phyloP scores from a whole-genome alignment of 148 eudicot species.

The Cornus controversa region DNA sequence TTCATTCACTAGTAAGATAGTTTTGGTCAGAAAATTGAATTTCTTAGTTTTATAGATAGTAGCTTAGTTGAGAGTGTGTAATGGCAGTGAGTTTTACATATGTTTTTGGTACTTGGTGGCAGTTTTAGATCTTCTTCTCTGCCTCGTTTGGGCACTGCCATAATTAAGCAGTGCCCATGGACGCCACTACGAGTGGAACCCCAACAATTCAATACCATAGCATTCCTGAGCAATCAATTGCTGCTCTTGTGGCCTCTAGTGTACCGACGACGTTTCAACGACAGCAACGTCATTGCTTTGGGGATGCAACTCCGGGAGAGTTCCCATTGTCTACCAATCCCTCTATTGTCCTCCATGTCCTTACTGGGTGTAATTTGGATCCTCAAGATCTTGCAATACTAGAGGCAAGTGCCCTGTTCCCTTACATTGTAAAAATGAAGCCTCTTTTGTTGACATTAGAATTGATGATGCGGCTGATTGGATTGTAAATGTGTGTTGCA shows the following conservation, averaged over 20 bases:
- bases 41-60: not conserved
- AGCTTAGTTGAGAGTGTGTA: not conserved
- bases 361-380: slow-evolving; percentile 67
- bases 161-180: slow-evolving; percentile 75
- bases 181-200: slow-evolving; percentile 72
- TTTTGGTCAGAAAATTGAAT: not conserved
- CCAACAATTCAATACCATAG: slow-evolving; percentile 63
- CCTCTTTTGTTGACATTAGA: slow-evolving; percentile 22
- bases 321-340: slow-evolving; percentile 86
- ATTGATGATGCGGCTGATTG: slow-evolving; percentile 90
- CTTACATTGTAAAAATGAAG: not conserved
- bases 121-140: slow-evolving; percentile 7
- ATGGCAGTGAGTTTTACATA: slow-evolving; percentile 14
- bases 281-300: slow-evolving; percentile 79
- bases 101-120: slow-evolving; percentile 15
- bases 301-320: slow-evolving; percentile 73
- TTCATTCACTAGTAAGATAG: slow-evolving; percentile 6
- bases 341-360: slow-evolving; percentile 80
- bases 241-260: slow-evolving; percentile 46
- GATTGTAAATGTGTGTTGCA: slow-evolving; percentile 40
- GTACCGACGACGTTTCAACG: slow-evolving; percentile 48
- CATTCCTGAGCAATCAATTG: slow-evolving; percentile 71
- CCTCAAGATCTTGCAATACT: slow-evolving; percentile 88
- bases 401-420: slow-evolving; percentile 68
- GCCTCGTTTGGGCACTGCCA: slow-evolving; percentile 68